Base-by-base conservation (phyloP, 768 basidiomycete species). In the Pleurotus eryngii region DNA sequence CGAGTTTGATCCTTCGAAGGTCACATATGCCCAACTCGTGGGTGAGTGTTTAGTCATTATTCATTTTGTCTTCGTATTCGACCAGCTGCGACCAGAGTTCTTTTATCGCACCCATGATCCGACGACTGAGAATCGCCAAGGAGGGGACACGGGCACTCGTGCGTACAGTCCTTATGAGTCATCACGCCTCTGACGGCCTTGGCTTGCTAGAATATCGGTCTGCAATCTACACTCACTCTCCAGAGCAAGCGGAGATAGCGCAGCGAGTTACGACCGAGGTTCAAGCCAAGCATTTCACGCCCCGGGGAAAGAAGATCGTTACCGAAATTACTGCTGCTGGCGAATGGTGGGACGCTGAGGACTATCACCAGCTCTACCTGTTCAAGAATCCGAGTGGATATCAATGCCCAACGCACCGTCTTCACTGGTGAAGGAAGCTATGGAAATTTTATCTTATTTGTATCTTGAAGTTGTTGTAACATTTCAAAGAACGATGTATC, bases 101-200 rank as follows among this genome's bases (percentile, higher is more conserved):
- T 96, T 96, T 73, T 96, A 94, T 70, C 82, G 96, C 46, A 92
- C 91, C 0, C 95, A 98, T 65, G 95, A 97, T 62, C 92, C 95
- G 2, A 96, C 94, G 42, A 90, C 91, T 0, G 65, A 79, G 56
- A 86, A 96, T 70, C 74, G 79, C 12, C 94, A 96, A 68, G 94
- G 94, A 26, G 77, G 65, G 1, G 93, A 96, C 64, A 67, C 65
- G 2, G 94, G 95, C 17, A 83, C 85, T 26, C 94, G 92, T 94
- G 65, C 61, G 86, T 81, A 4, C 14, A 11, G 30, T 35, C 9
- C 30, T 11, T 35, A 11, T 11, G 1, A 35, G 8, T 3, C 30
- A 35, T 8, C 9, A 11, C 30, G 30, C 30, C 11, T 35, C 30
- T 35, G 30, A 35, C 30, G 30, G 11, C 11, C 30, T 9, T 35